Evolutionary conservation across 805 yeast species (phyloP).

Genomic region (Clavispora asparagi): DNA sequence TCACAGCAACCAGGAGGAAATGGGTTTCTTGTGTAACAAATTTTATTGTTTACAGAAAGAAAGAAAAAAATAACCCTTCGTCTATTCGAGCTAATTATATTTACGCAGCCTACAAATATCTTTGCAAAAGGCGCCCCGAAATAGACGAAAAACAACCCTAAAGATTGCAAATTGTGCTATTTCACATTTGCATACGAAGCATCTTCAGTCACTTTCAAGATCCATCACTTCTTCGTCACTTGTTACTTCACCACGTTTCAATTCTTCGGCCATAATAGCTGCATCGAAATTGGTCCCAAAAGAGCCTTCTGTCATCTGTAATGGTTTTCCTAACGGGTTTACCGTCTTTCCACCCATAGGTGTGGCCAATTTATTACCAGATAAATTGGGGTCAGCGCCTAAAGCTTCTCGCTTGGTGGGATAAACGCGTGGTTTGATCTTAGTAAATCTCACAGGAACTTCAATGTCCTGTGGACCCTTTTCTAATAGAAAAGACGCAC

Average conservation of each 20-base stretch:
- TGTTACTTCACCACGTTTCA: constrained; percentile 42
- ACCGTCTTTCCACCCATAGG: constrained; percentile 18
- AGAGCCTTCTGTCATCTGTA: constrained; percentile 2
- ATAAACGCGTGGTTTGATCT: constrained; percentile 11
- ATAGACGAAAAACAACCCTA: too few species aligned
- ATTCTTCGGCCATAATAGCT: constrained; percentile 32
- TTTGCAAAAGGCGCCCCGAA: too few species aligned
- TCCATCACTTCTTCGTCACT: constrained; percentile 58
- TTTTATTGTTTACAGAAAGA: too few species aligned
- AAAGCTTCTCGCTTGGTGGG: background rate
- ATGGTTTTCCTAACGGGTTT: constrained; percentile 4
- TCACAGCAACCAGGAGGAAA: too few species aligned
- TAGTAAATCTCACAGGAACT: background rate
- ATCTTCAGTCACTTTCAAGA: constrained; percentile 47
- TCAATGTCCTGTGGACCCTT: background rate
- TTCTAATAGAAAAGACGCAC: constrained; percentile 8
- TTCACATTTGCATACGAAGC: background rate
- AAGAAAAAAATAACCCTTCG: too few species aligned
- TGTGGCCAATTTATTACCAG: constrained; percentile 17
- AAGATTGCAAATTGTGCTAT: too few species aligned
- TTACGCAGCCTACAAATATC: too few species aligned
- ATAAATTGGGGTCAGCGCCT: constrained; percentile 4
- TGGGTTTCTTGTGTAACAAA: too few species aligned
- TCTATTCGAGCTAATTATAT: too few species aligned
- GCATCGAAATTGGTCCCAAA: constrained; percentile 17